Evolutionary conservation across 2,329 filamentous ascomycete species (phyloP), one percentile per base, ranked within the genome.

Genomic region (Fusarium sp.): DNA sequence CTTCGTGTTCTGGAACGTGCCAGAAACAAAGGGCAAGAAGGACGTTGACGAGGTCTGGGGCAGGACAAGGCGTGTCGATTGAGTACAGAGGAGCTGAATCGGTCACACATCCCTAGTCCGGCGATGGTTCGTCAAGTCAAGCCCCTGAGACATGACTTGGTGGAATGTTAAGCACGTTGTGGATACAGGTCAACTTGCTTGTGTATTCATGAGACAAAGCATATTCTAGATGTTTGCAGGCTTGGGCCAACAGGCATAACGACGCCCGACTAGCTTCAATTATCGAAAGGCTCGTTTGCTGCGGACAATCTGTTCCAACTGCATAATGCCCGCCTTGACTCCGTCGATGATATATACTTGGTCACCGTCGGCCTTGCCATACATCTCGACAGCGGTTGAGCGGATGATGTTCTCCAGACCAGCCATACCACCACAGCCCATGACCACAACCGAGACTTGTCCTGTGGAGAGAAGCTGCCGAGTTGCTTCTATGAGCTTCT

Each of bases 41-140:
- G 89, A 90, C 71, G 88, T 85, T 0, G 92, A 96, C 70, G 93
- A 97, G 73, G 93, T 97, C n/a, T 97, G 93, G 93, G 91, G 91
- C 1, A 81, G 91, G 54, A 81, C 80, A 38, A 79, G 84, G 56
- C 80, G 83, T 3, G 69, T 82, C 45, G 84, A 86, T 63, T 87
- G 75, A 52, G 39, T 24, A 26, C 24, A 13, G n/a, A 15, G 24
- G 26, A 47, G 13, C 28, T 35, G 8, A 12, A 5, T 13, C n/a
- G 26, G 22, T 29, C 11, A 11, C 9, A 7, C 35, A 1, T 26
- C 35, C 35, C 35, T 8, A 24, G 15, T 11, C 22, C 35, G 12
- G 31, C 13, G 3, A 2, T 32, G 43, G n/a, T n/a, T 39, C 9
- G 7, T 22, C 29, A 5, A 19, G 13, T 13, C 6, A 6, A n/a